Percentiles rank a stretch among this genome's conserved stretches.
Conservation (phyloP, 129 eudicot species). For the Flaveria ramosissima region DNA sequence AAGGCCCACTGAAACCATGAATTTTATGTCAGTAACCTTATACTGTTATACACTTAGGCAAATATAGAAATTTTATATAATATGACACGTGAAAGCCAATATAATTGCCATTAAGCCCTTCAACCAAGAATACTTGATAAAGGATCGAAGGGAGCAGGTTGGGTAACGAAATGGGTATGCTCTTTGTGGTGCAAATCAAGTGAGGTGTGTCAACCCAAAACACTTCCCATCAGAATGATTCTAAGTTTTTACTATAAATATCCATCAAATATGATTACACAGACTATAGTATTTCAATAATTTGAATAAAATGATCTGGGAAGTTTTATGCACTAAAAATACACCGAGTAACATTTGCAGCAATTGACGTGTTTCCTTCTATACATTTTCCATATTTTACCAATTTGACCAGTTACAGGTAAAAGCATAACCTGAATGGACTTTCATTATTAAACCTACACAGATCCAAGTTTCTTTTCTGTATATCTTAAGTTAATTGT, state of each 20-base stretch:
- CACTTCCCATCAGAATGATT: background rate
- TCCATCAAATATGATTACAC: background rate
- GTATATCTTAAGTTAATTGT: background rate
- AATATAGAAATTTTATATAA: constrained; percentile 1
- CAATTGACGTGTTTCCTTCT: background rate
- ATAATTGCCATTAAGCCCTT: constrained; percentile 4
- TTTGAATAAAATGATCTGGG: background rate
- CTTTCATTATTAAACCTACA: background rate
- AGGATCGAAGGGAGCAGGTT: background rate
- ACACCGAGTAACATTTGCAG: background rate
- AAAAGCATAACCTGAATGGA: background rate
- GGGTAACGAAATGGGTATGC: background rate
- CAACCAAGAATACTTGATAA: constrained; percentile 15
- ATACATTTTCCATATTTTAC: background rate
- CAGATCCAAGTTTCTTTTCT: background rate
- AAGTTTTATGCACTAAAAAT: background rate
- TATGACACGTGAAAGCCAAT: constrained; percentile 8
- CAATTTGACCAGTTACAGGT: background rate
- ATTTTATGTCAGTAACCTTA: constrained; percentile 5
- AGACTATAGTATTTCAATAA: background rate
- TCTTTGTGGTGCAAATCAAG: background rate
- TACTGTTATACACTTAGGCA: constrained; percentile 13
- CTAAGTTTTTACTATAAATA: background rate
- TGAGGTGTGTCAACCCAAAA: background rate
- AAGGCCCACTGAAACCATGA: constrained; percentile 79